phyloP scores from a whole-genome alignment of 176 grass and related monocot genomes.

The Cenchrus purpureus region DNA sequence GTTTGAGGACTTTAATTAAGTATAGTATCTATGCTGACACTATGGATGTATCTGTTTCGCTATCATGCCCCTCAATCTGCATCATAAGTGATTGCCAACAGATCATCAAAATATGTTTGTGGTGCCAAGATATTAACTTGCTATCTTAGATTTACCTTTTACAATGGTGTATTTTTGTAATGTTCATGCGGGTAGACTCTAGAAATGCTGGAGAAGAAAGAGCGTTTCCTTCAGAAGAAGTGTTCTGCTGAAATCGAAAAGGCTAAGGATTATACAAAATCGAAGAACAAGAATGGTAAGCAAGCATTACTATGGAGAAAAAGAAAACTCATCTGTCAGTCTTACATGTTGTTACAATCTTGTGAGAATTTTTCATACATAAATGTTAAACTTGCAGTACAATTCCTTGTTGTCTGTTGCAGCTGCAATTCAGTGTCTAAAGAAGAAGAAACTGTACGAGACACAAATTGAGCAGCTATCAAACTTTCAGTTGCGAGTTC shows the following conservation, averaged over 20 bases:
- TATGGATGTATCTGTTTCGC: conserved; percentile 1
- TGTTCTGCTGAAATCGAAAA: conserved; percentile 60
- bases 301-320: not conserved
- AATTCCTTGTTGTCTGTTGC: conserved; percentile 46
- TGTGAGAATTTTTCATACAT: not conserved
- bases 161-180: not conserved
- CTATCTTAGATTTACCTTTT: conserved; percentile 18
- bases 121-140: conserved; percentile 5
- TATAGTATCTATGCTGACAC: not conserved
- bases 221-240: conserved; percentile 64
- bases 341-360: not conserved
- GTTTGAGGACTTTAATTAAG: not conserved
- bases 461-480: conserved; percentile 68
- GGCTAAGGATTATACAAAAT: conserved; percentile 73
- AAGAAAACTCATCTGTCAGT: conserved; percentile 7
- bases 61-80: not conserved
- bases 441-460: conserved; percentile 76
- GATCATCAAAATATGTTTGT: not conserved
- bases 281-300: conserved; percentile 73
- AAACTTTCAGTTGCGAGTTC: conserved; percentile 68
- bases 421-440: conserved; percentile 74
- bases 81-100: not conserved
- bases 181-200: conserved; percentile 42
- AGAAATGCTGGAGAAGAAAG: conserved; percentile 72
- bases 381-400: not conserved